Evolutionary conservation across 148 eudicot species (phyloP).

Genomic region (Agrostemma githago): DNA sequence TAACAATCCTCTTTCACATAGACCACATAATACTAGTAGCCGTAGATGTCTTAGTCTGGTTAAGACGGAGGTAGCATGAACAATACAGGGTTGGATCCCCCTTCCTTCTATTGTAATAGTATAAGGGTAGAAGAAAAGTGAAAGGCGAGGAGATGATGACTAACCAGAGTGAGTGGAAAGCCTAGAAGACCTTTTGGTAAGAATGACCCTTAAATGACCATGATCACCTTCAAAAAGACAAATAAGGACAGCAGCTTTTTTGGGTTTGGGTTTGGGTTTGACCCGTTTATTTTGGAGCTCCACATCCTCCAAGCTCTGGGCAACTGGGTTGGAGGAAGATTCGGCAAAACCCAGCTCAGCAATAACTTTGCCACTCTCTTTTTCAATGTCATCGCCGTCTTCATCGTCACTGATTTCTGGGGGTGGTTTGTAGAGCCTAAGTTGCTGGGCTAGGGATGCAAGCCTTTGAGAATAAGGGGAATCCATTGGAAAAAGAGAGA

Average conservation of each 20-base stretch:
- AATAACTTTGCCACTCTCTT: slow-evolving; percentile 48
- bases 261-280: slow-evolving; percentile 37
- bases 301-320: slow-evolving; percentile 13
- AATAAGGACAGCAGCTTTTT: slow-evolving; percentile 66
- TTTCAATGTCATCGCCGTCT: slow-evolving; percentile 38
- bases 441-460: slow-evolving; percentile 43
- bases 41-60: no score
- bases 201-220: slow-evolving; percentile 66
- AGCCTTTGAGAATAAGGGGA: slow-evolving; percentile 38
- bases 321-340: slow-evolving; percentile 40
- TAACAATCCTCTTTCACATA: no score
- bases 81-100: no score
- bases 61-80: no score
- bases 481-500: slow-evolving; percentile 27
- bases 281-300: background rate
- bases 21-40: no score
- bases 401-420: slow-evolving; percentile 28
- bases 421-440: slow-evolving; percentile 45
- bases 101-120: no score
- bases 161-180: slow-evolving; percentile 80
- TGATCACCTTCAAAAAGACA: slow-evolving; percentile 59
- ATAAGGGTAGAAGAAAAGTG: background rate
- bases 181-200: slow-evolving; percentile 71
- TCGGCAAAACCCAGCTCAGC: slow-evolving; percentile 59
- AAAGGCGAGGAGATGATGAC: background rate